Evolutionary conservation across 768 basidiomycete genomes (phyloP), one percentile per base, ranked within the genome.

Genomic region (Lactarius trivialis): DNA sequence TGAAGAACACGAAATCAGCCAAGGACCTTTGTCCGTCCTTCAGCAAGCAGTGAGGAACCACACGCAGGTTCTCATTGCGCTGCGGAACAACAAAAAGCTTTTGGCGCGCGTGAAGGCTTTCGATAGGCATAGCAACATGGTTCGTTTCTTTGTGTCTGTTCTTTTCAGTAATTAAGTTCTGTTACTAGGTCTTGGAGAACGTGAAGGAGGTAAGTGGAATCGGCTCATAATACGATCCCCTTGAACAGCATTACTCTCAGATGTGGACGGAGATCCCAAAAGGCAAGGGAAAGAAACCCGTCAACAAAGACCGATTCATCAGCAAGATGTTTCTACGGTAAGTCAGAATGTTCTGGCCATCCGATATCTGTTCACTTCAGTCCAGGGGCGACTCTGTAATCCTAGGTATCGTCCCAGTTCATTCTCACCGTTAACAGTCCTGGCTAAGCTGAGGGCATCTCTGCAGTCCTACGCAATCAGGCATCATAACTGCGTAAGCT

Each of bases 241-340:
- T 21, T 24, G 12, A 12, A 30, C 9, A 58, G 28, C 19, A 56
- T 45, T 17, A 24, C 21, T 49, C 24, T 52, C 65, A 99, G 93
- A 98, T 98, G 96, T 98, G 97, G 97, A 98, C 95, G 24, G 97
- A 99, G 74, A 75, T 87, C 52, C 97, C 97, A 21, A 98, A 98
- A 76, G 94, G 93, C 43, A 98, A 98, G 78, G 93, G 93, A 72
- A 98, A 97, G 79, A 98, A 98, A 72, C 92, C 97, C 7, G 87
- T 98, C 60, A 98, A 98, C 80, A 98, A 98, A 77, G 97, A 98
- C 76, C 84, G 97, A 53, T 99, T 98, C 79, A 96, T 99, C 74
- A 96, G 93, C 74, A 99, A 98, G 78, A 96, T 99, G 93, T 98
- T 96, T 76, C 76, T 98, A 65, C 83, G 93, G 91, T 89, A 70